phyloP scores from a whole-genome alignment of 139 green algal species.

The Chlorella sp. region DNA sequence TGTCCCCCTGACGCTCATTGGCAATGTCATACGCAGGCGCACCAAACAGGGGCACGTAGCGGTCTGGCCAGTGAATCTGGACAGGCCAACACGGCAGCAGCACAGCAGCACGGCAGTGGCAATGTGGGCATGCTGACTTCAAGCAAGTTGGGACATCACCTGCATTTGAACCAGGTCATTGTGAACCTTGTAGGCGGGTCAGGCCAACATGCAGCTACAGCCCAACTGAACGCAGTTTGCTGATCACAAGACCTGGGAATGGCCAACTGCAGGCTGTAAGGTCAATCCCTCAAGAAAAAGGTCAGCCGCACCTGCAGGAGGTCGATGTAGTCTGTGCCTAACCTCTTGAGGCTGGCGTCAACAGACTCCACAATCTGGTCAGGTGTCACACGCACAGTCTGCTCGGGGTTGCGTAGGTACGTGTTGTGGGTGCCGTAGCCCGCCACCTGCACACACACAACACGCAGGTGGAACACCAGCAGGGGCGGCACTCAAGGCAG shows the following conservation, averaged over 20 bases:
- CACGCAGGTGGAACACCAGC: no score
- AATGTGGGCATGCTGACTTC: not conserved
- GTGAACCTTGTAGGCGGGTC: no score
- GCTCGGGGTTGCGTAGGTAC: constrained; percentile 39
- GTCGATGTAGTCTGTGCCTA: constrained; percentile 81
- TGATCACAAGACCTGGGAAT: no score
- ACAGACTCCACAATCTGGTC: constrained; percentile 68
- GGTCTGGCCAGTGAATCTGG: constrained; percentile 35
- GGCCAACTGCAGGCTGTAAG: not conserved
- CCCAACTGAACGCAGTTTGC: no score
- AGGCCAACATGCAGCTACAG: no score
- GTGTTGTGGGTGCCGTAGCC: constrained; percentile 53
- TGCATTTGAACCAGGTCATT: not conserved
- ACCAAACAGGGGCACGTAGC: constrained; percentile 88
- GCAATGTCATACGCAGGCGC: constrained; percentile 11
- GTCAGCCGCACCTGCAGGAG: constrained; percentile 68
- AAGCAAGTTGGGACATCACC: not conserved
- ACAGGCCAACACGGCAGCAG: not conserved
- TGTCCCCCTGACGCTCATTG: constrained; percentile 34
- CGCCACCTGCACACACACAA: constrained; percentile 38
- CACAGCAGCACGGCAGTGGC: not conserved
- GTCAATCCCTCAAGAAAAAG: not conserved
- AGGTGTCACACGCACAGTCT: constrained; percentile 27
- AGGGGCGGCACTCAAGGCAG: no score
- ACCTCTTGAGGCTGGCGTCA: constrained; percentile 50